Percentiles rank a stretch among this genome's conserved stretches.
phyloP scores from a whole-genome alignment of 2,329 filamentous ascomycete species.

The Pseudogymnoascus sp. region DNA sequence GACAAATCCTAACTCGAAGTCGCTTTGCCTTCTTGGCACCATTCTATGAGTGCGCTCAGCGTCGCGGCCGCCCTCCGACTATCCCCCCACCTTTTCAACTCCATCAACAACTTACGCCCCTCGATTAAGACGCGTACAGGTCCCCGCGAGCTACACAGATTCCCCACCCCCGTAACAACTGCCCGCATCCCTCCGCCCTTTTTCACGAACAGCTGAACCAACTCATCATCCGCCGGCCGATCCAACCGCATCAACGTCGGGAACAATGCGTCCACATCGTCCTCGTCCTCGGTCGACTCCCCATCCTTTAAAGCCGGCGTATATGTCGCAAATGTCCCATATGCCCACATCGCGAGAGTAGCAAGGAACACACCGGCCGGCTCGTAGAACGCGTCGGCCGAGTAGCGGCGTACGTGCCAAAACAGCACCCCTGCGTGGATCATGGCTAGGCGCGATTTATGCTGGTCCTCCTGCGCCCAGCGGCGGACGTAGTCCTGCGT shows the following conservation, averaged over 20 bases:
- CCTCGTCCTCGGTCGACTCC: constrained; percentile 6
- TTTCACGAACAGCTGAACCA: constrained; percentile 47
- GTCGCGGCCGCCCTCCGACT: constrained; percentile 10
- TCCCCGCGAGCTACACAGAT: constrained; percentile 35
- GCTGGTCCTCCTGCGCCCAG: constrained; percentile 43
- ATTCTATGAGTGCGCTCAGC: constrained; percentile 1
- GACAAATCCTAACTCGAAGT: background rate
- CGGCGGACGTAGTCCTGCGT: constrained; percentile 31
- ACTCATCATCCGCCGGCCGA: constrained; percentile 47
- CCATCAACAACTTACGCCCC: constrained; percentile 32
- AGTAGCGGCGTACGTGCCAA: constrained; percentile 44
- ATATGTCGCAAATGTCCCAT: constrained; percentile 15
- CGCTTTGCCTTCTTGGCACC: background rate
- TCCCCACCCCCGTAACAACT: constrained; percentile 43
- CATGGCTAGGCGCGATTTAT: constrained; percentile 47
- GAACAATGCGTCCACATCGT: constrained; percentile 21
- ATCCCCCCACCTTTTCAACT: constrained; percentile 20
- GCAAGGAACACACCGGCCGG: constrained; percentile 38
- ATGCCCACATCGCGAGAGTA: constrained; percentile 40
- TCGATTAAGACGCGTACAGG: constrained; percentile 32
- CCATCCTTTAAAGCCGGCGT: constrained; percentile 1
- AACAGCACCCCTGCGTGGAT: constrained; percentile 44
- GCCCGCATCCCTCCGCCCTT: constrained; percentile 41
- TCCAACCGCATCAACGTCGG: constrained; percentile 44
- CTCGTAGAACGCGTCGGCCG: constrained; percentile 40